Evolutionary conservation across 192 early-diverging fungal species (phyloP), one percentile per base, ranked within the genome.

Genomic region (Coemansia sp.): DNA sequence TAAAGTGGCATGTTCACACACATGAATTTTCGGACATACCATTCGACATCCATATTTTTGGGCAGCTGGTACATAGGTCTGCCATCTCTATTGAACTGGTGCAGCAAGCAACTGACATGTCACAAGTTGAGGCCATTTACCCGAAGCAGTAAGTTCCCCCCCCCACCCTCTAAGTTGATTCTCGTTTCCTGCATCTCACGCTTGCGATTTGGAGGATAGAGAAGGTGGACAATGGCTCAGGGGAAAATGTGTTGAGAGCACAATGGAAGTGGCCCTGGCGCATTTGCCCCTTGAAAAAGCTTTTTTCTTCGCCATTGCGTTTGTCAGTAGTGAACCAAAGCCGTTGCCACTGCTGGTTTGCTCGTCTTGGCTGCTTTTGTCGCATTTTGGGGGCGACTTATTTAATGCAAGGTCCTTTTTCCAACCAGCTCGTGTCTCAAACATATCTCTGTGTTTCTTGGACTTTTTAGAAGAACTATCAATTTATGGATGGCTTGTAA

Each of bases 1-100:
- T 55, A 41, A 59, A 21, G 44, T 25, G 49, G 47, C 47, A 47
- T 60, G 48, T 67, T 67, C 65, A 32, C 65, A 67, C 65, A 67
- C 57, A 26, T 54, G 31, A 22, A 31, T 26, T 50, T 50, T 54
- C 51, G 22, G 49, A 24, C 19, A 24, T 19, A 38, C 51, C 56
- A 67, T 67, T 67, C 24, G 65, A 44, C 65, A 31, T 50, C 44
- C 38, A 44, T 14, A 44, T 44, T 44, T 44, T n/a, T 44, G 14
- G 12, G 12, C 38, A 44, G 14, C 38, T 16, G 32, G 3, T 10
- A 0, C 7, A 44, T 3, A 1, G 10, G 12, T 44, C 38, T 14
- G 38, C 12, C 12, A 16, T 30, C 6, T 44, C 38, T 14, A 44
- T 27, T 56, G 55, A 28, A 34, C 28, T 56, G 55, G 28, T n/a